Conservation (phyloP, 495 filamentous ascomycete species). For the Aspergillus bertholletiae region DNA sequence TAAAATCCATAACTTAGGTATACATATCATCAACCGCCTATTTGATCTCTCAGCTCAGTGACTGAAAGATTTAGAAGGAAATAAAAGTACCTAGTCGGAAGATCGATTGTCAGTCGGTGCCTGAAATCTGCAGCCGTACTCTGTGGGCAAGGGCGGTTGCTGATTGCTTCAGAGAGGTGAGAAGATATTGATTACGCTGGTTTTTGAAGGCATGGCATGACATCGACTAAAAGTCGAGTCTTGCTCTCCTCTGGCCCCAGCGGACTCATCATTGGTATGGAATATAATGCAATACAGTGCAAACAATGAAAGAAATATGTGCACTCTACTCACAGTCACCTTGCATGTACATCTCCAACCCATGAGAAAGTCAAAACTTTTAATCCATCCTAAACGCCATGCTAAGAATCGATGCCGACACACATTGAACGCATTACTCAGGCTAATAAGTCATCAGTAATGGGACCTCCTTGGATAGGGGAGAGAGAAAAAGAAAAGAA, state of each 20-base stretch:
- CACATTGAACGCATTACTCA: slow-evolving; percentile 28
- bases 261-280: slow-evolving; percentile 43
- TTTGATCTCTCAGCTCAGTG: background rate
- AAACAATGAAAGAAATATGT: slow-evolving; percentile 1
- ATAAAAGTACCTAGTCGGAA: background rate
- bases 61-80: background rate
- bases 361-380: slow-evolving; percentile 10
- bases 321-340: slow-evolving; percentile 9
- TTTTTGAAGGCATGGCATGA: slow-evolving; percentile 48
- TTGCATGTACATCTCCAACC: background rate
- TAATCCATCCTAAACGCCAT: slow-evolving; percentile 22
- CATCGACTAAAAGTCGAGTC: slow-evolving; percentile 30
- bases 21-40: too few species aligned
- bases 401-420: slow-evolving; percentile 19
- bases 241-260: slow-evolving; percentile 56
- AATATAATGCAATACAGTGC: background rate
- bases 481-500: too few species aligned
- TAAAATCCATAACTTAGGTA: too few species aligned
- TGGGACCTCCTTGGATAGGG: background rate
- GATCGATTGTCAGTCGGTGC: background rate
- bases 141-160: background rate
- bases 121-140: too few species aligned
- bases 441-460: slow-evolving; percentile 26
- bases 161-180: slow-evolving; percentile 41
- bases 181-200: slow-evolving; percentile 51